Base-by-base conservation (phyloP, 805 yeast species). In the Candida suzukii region DNA sequence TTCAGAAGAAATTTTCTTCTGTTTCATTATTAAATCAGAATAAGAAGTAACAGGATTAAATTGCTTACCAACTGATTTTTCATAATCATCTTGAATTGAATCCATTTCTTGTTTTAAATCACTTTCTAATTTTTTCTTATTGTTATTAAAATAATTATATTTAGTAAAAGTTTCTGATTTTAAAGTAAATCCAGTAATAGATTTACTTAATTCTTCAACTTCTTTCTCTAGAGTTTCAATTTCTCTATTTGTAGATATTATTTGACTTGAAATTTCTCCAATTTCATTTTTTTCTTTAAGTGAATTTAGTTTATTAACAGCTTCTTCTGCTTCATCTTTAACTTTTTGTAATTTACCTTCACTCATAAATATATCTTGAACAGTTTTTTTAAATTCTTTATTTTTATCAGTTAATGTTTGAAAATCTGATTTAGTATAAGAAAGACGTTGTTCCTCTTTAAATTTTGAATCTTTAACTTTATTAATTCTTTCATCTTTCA, bases 121-220 rank as follows among this genome's bases (percentile, higher is more conserved):
- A 3, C n/a, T 19, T 12, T 9, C 31, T 37, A 12, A 42, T 49
- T 24, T 58, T 35, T 1, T 27, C 26, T 56, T 48, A 11, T 73
- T 68, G 26, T 73, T 78, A 18, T 56, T 52, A 26, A 74, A 47
- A 16, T 79, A 51, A 0, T 70, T 64, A 3, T 78, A 51, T 46
- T 74, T 77, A 0, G 87, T 82, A 45, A 74, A 65, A 2, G 70
- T 50, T 38, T 80, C 88, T 1, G 83, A 66, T 51, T 76, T 82
- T 49, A 72, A 70, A 49, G 75, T 80, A 3, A 74, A 69, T 14
- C 64, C 60, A 4, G 74, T 53, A 13, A 85, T 64, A 18, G 75
- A 70, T 16, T 67, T 67, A 42, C 73, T 72, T 14, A 79, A 51
- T 0, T 66, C 67, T 10, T 86, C 93, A 11, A 79, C 52, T 19